Evolutionary conservation across 495 filamentous ascomycete genomes (phyloP).

Genomic region (Hypoxylon intermedium): DNA sequence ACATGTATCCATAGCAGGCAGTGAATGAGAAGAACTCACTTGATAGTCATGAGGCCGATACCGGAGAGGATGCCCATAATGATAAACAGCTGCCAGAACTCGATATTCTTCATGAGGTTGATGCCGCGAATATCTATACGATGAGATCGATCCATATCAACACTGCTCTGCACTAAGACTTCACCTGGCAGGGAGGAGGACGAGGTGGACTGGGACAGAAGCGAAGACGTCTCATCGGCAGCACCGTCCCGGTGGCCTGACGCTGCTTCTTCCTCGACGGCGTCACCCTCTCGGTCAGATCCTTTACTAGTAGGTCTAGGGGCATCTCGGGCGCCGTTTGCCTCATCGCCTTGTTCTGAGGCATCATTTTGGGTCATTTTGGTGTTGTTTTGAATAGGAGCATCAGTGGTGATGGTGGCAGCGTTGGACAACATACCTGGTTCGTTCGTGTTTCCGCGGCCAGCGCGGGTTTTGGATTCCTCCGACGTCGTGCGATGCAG

Average conservation of each 20-base stretch:
- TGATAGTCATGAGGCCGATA: conserved; percentile 98
- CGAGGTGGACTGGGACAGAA: conserved; percentile 67
- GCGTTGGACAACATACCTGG: conserved; percentile 68
- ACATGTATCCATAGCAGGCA: neutral
- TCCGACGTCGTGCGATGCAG: conserved; percentile 69
- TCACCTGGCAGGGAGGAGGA: conserved; percentile 56
- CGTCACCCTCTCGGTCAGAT: conserved; percentile 45
- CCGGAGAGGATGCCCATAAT: conserved; percentile 89
- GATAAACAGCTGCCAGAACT: conserved; percentile 90
- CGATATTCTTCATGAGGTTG: conserved; percentile 72
- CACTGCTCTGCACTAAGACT: conserved; percentile 59
- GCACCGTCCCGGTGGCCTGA: conserved; percentile 43
- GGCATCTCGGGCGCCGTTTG: conserved; percentile 22
- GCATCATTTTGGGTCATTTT: conserved; percentile 30
- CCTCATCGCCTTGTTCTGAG: conserved; percentile 29
- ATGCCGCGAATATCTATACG: conserved; percentile 90
- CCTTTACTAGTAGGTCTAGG: conserved; percentile 22
- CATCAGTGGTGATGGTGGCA: conserved; percentile 44
- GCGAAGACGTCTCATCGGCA: conserved; percentile 80
- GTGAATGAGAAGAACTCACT: conserved; percentile 65
- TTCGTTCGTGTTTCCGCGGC: conserved; percentile 58
- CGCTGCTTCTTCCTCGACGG: conserved; percentile 44
- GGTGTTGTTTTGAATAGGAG: conserved; percentile 32
- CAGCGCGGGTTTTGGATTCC: conserved; percentile 53
- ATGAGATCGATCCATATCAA: conserved; percentile 65